Percentiles rank a stretch among this genome's conserved stretches.
Conservation (phyloP, 2,329 filamentous ascomycete species). For the Cercospora sp. region DNA sequence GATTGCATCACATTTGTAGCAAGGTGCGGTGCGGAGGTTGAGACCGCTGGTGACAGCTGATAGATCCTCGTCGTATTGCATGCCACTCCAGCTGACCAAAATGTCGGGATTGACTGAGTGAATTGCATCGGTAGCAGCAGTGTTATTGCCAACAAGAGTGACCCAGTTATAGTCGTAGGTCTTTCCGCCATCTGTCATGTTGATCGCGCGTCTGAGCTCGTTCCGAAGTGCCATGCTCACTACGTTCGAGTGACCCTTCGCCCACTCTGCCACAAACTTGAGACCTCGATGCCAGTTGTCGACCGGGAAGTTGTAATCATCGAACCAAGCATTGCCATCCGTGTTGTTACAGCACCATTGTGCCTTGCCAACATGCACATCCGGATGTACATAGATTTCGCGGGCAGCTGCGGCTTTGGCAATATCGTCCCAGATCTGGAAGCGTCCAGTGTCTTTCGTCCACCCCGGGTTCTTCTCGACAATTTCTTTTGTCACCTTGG, state of each 20-base stretch:
- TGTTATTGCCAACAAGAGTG: conserved; percentile 30
- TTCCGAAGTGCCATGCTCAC: conserved; percentile 33
- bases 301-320: conserved; percentile 31
- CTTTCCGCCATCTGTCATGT: conserved; percentile 23
- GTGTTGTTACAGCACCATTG: conserved; percentile 58
- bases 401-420: conserved; percentile 36
- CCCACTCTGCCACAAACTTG: conserved; percentile 30
- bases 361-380: conserved; percentile 62
- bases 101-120: conserved; percentile 30
- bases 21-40: conserved; percentile 42
- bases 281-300: conserved; percentile 30
- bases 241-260: conserved; percentile 29
- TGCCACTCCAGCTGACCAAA: conserved; percentile 30
- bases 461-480: conserved; percentile 41
- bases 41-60: conserved; percentile 37
- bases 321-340: conserved; percentile 63
- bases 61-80: conserved; percentile 32
- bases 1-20: conserved; percentile 44
- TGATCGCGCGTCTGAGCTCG: conserved; percentile 29
- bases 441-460: conserved; percentile 43
- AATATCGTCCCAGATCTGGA: conserved; percentile 40
- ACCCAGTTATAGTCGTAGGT: conserved; percentile 31
- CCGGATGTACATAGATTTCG: conserved; percentile 59
- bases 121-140: conserved; percentile 30
- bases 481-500: conserved; percentile 43